These are phyloP conservation scores for Thielaviopsis ethacetica DNA, from an alignment of 2,329 filamentous ascomycete genomes.

Conservation along the genomic window DNA sequence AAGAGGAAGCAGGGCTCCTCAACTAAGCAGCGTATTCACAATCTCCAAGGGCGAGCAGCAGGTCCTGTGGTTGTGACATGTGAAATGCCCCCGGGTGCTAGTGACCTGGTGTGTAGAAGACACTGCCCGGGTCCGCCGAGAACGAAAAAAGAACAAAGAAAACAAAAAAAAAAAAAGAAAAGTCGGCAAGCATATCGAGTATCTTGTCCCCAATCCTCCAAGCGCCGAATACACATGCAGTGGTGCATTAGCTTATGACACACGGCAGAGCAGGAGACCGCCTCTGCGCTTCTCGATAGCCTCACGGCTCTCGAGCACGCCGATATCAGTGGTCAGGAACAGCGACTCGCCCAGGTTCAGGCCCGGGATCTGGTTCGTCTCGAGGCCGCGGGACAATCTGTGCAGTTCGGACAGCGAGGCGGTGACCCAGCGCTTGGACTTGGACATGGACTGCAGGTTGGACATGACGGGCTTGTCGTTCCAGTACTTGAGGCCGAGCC, in stretches of 20 bases:
- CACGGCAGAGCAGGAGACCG: constrained; percentile 63
- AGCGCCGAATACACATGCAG: no score
- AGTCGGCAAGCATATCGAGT: neutral
- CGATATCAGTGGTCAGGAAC: constrained; percentile 61
- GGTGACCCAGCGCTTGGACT: constrained; percentile 56
- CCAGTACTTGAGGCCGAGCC: constrained; percentile 85
- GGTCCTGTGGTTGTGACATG: neutral
- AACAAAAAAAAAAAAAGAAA: neutral
- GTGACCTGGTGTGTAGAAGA: neutral
- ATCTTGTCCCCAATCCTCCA: neutral
- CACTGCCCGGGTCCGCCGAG: neutral
- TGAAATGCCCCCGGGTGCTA: neutral
- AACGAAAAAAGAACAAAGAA: neutral
- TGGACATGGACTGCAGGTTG: constrained; percentile 50
- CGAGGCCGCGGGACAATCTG: constrained; percentile 50
- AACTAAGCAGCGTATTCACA: neutral
- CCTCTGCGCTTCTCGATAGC: constrained; percentile 66
- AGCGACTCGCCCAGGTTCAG: constrained; percentile 68
- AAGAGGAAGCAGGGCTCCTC: neutral
- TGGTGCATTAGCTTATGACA: constrained; percentile 24
- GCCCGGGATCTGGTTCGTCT: constrained; percentile 49
- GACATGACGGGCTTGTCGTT: constrained; percentile 64
- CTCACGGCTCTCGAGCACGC: constrained; percentile 67
- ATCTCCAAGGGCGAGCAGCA: neutral
- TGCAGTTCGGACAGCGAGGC: constrained; percentile 46